Percentiles rank a stretch among this genome's conserved stretches.
phyloP scores from a whole-genome alignment of 2,329 filamentous ascomycete species.

The Cladosporium sp. region DNA sequence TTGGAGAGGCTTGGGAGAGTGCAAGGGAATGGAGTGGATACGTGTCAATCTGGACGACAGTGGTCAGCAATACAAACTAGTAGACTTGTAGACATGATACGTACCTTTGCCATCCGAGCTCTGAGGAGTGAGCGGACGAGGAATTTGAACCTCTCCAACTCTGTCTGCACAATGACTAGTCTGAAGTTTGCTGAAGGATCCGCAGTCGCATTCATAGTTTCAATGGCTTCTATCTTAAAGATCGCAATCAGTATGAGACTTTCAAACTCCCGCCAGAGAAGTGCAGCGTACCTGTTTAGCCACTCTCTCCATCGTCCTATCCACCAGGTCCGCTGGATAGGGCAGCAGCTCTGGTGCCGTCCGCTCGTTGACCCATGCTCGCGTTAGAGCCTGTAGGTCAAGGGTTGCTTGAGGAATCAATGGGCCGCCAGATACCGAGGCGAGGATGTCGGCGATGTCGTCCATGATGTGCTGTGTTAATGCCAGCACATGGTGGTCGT shows the following conservation, averaged over 20 bases:
- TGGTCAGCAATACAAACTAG: conserved; percentile 19
- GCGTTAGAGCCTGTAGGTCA: conserved; percentile 85
- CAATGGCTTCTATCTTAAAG: conserved; percentile 39
- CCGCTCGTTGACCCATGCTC: conserved; percentile 90
- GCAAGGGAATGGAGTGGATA: conserved; percentile 72
- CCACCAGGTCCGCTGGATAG: conserved; percentile 75
- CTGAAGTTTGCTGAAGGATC: conserved; percentile 90
- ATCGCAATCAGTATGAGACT: background rate
- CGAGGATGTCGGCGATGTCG: conserved; percentile 55
- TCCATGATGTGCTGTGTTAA: conserved; percentile 12
- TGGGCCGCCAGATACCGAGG: conserved; percentile 44
- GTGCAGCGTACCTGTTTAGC: conserved; percentile 27
- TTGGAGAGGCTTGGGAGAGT: conserved; percentile 38
- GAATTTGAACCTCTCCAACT: conserved; percentile 92
- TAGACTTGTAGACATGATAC: conserved; percentile 33
- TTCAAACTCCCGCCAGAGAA: conserved; percentile 6
- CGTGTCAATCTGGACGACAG: conserved; percentile 64
- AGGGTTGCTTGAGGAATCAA: conserved; percentile 50
- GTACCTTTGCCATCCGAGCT: conserved; percentile 81
- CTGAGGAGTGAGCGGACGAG: conserved; percentile 80
- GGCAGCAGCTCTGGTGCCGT: conserved; percentile 84
- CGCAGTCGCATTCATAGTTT: conserved; percentile 73
- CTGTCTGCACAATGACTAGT: conserved; percentile 93
- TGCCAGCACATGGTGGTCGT: background rate
- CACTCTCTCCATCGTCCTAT: conserved; percentile 70